phyloP scores from a whole-genome alignment of 2,329 filamentous ascomycete genomes.

The Pseudogymnoascus sp. region DNA sequence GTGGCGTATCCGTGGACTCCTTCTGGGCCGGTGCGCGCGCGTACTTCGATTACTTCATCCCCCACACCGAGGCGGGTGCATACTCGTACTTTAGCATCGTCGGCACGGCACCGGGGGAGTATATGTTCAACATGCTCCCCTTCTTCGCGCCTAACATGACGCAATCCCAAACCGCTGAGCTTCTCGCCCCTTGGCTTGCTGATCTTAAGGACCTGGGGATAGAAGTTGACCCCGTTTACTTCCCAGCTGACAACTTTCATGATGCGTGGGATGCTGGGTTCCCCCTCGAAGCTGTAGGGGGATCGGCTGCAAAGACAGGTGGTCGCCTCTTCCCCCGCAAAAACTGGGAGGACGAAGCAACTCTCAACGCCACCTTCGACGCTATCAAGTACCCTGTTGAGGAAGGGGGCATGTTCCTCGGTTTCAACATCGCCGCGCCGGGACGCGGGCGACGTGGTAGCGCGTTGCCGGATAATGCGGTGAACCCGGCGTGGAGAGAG shows the following conservation, averaged over 20 bases:
- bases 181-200: constrained; percentile 34
- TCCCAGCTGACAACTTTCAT: constrained; percentile 16
- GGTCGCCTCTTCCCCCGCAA: constrained; percentile 37
- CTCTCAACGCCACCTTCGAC: constrained; percentile 24
- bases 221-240: constrained; percentile 29
- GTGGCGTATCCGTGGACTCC: constrained; percentile 30
- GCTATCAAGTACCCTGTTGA: constrained; percentile 30
- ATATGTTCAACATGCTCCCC: constrained; percentile 28
- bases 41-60: constrained; percentile 40
- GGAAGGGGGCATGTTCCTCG: constrained; percentile 29
- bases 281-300: constrained; percentile 32
- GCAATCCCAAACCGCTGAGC: constrained; percentile 21
- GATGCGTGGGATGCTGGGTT: constrained; percentile 36
- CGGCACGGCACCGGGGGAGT: constrained; percentile 27
- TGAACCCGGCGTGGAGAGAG: constrained; percentile 30
- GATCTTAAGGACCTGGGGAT: constrained; percentile 28
- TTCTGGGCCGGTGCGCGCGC: constrained; percentile 47
- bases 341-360: constrained; percentile 29
- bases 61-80: constrained; percentile 31
- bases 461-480: constrained; percentile 28
- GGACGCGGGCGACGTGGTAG: constrained; percentile 10
- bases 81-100: constrained; percentile 29
- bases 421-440: constrained; percentile 23
- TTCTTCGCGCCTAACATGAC: constrained; percentile 29
- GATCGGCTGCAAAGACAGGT: constrained; percentile 27